phyloP scores from a whole-genome alignment of 345 rosid genomes.

The Eutrema heterophyllum region DNA sequence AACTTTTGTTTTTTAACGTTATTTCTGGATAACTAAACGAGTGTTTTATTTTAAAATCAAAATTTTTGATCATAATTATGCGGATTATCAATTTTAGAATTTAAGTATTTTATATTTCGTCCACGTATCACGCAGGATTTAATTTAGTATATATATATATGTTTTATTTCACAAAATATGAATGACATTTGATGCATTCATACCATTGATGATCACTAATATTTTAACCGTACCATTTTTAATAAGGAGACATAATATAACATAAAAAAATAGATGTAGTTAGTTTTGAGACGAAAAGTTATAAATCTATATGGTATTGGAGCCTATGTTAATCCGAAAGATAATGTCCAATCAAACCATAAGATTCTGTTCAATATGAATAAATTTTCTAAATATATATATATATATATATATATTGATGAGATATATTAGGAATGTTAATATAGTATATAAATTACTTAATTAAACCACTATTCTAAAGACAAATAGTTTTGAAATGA shows the following conservation, averaged over 20 bases:
- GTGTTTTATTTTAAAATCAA: too few species aligned
- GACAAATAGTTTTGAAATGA: too few species aligned
- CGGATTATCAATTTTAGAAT: too few species aligned
- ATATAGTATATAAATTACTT: too few species aligned
- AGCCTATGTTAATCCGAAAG: neutral
- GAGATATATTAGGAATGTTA: neutral
- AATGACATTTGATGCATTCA: neutral
- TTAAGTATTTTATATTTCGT: too few species aligned
- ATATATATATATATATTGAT: neutral
- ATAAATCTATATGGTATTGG: neutral
- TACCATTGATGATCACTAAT: neutral
- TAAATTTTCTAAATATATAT: neutral
- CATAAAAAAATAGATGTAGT: neutral
- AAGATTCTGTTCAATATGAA: neutral
- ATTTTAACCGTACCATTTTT: neutral
- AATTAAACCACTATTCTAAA: too few species aligned
- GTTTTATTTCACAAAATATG: neutral
- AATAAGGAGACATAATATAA: neutral
- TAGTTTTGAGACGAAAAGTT: neutral
- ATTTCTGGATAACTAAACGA: too few species aligned
- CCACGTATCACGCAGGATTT: too few species aligned
- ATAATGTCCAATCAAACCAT: neutral
- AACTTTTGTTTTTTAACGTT: too few species aligned
- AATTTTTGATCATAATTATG: too few species aligned
- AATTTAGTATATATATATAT: neutral